phyloP scores from a whole-genome alignment of 257 asterid species.

The Solanum phureja region DNA sequence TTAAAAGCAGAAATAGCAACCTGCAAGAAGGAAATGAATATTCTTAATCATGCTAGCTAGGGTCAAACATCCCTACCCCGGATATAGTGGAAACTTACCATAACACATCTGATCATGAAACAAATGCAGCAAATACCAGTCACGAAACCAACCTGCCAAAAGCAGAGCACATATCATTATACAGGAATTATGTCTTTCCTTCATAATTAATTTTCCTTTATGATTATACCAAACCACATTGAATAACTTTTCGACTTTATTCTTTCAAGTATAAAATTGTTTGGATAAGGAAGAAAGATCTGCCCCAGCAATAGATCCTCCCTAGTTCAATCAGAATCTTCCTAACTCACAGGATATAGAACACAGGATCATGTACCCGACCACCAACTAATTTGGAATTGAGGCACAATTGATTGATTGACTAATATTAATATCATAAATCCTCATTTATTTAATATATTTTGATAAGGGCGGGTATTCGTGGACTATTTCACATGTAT shows the following conservation, averaged over 20 bases:
- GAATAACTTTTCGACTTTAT: background rate
- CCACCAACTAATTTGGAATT: background rate
- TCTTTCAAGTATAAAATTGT: background rate
- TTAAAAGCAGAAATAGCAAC: conserved; percentile 25
- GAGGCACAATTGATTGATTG: background rate
- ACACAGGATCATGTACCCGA: background rate
- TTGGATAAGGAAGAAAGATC: background rate
- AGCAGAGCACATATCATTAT: background rate
- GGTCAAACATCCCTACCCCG: background rate
- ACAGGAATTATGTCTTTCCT: background rate
- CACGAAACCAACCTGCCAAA: conserved; percentile 32
- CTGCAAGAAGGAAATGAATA: conserved; percentile 2
- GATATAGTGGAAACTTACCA: conserved; percentile 14
- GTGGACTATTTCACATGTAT: background rate
- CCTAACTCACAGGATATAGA: no score
- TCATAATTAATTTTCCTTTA: background rate
- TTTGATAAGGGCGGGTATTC: background rate
- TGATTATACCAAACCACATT: background rate
- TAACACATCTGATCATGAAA: conserved; percentile 30
- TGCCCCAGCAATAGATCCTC: background rate
- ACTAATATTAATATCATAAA: background rate
- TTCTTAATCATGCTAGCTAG: background rate
- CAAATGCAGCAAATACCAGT: conserved; percentile 31
- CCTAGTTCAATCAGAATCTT: background rate
- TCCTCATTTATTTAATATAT: background rate